Evolutionary conservation across 805 yeast genomes (phyloP).

Genomic region (Pichia thaimueangensis): DNA sequence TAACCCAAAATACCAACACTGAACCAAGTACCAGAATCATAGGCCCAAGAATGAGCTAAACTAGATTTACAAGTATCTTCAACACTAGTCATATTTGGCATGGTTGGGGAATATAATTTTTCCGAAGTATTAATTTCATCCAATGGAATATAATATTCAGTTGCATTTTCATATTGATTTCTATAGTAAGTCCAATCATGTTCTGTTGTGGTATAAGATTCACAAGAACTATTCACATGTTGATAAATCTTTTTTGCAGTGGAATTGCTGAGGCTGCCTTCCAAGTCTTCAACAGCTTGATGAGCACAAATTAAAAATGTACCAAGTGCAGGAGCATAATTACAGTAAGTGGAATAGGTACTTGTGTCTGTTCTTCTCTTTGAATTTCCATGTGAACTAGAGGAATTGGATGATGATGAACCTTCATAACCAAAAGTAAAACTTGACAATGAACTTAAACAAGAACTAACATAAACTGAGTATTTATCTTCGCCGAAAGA

Average conservation of each 20-base stretch:
- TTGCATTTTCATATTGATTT: slow-evolving; percentile 26
- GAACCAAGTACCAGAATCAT: slow-evolving; percentile 20
- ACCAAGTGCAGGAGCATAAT: slow-evolving; percentile 18
- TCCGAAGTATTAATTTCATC: neutral
- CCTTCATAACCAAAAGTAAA: no score
- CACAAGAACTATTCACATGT: no score
- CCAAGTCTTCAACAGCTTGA: slow-evolving; percentile 4
- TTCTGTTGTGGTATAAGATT: no score
- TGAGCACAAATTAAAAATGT: slow-evolving; percentile 13
- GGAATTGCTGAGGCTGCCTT: no score
- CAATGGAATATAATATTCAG: slow-evolving; percentile 9
- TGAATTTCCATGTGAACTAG: no score
- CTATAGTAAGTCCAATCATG: slow-evolving; percentile 16
- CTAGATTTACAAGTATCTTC: slow-evolving; percentile 14
- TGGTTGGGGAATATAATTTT: neutral
- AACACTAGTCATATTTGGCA: neutral
- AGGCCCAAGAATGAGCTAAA: neutral
- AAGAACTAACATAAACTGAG: no score
- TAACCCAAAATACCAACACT: slow-evolving; percentile 33
- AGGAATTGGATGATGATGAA: no score
- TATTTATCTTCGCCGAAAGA: no score
- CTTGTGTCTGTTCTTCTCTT: no score
- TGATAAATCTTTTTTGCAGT: no score
- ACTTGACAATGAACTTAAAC: no score
- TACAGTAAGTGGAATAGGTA: slow-evolving; percentile 5